A percentile compares a stretch with the other conserved stretches of the same genome.
Evolutionary conservation across 2,329 filamentous ascomycete genomes (phyloP).

Genomic region (Colletotrichum sp.): DNA sequence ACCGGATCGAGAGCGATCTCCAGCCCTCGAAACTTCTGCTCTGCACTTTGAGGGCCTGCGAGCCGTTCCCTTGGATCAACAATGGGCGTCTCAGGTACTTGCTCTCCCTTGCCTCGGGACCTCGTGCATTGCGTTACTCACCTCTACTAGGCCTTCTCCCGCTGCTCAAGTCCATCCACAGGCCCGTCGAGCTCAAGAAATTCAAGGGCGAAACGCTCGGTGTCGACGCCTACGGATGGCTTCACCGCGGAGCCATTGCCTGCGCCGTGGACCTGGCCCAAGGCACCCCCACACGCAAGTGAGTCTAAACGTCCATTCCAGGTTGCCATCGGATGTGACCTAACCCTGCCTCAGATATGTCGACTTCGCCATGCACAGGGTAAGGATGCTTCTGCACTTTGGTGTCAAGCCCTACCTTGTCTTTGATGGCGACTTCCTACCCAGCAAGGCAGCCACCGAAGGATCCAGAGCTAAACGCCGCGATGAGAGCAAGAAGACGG

Average conservation of each 20-base stretch:
- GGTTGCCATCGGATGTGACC: neutral
- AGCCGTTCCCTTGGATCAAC: conserved; percentile 8
- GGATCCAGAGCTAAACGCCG: conserved; percentile 75
- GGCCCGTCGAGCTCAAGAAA: conserved; percentile 83
- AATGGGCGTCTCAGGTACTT: conserved; percentile 24
- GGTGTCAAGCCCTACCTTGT: conserved; percentile 94
- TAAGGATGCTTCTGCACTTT: conserved; percentile 93
- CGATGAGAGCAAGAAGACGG: conserved; percentile 76
- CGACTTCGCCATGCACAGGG: conserved; percentile 86
- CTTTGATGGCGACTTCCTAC: conserved; percentile 94
- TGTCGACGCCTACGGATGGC: conserved; percentile 98
- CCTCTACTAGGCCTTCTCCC: conserved; percentile 79
- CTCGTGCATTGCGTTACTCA: neutral
- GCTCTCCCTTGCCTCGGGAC: conserved; percentile 3
- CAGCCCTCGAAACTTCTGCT: neutral
- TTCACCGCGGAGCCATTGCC: conserved; percentile 88
- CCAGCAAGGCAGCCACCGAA: conserved; percentile 91
- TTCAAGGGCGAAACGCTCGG: conserved; percentile 87
- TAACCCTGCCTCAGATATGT: conserved; percentile 68
- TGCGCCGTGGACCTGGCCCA: conserved; percentile 92
- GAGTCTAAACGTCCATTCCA: conserved; percentile 34
- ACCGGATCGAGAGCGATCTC: neutral
- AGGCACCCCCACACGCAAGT: conserved; percentile 88
- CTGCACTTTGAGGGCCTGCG: neutral
- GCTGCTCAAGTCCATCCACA: conserved; percentile 95